Conservation (phyloP, 306 rosid species). For the Trifolium repens region DNA sequence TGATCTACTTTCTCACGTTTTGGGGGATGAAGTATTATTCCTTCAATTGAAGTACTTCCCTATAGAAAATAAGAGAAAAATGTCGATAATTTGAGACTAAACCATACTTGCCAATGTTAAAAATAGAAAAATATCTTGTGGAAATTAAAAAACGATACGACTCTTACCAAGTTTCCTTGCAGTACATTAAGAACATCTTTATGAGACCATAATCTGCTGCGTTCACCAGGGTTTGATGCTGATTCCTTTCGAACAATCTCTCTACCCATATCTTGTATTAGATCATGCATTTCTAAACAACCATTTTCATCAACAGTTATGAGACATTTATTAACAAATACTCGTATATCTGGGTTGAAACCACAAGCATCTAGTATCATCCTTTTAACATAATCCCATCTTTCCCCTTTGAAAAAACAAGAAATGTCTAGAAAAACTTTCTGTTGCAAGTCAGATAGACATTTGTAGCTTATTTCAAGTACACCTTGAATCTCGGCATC, state of each 20-base stretch:
- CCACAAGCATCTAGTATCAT: background rate
- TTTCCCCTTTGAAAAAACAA: background rate
- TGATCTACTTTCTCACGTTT: background rate
- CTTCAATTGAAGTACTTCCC: slow-evolving; percentile 22
- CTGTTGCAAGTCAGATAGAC: background rate
- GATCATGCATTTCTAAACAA: background rate
- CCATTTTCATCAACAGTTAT: background rate
- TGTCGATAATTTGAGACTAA: too few relatives aligned
- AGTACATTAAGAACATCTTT: background rate
- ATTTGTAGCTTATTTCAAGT: background rate
- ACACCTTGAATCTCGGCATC: background rate
- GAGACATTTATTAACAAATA: background rate
- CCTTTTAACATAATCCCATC: background rate
- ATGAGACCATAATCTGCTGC: background rate
- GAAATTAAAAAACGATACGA: background rate
- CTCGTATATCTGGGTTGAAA: background rate
- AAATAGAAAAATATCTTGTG: background rate
- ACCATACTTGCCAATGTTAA: background rate
- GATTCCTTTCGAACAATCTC: background rate
- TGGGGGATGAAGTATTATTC: slow-evolving; percentile 40
- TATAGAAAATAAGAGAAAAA: background rate
- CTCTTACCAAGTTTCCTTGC: background rate
- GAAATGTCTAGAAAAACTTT: background rate
- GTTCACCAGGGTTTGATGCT: background rate
- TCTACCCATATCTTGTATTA: slow-evolving; percentile 5